phyloP scores from a whole-genome alignment of 345 rosid genomes.

The Arabis alpina region DNA sequence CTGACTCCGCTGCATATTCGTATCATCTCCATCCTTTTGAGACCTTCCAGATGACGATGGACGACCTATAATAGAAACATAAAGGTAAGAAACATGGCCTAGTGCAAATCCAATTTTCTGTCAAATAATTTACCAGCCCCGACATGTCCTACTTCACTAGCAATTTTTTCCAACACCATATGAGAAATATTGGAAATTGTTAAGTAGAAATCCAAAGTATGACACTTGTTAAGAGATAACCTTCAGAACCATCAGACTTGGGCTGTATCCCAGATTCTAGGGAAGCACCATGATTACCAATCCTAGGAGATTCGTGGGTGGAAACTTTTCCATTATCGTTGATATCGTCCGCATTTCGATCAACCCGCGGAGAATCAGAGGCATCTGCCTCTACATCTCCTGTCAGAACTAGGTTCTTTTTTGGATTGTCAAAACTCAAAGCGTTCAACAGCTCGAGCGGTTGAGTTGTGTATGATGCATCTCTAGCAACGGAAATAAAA shows the following conservation, averaged over 20 bases:
- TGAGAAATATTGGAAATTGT: background rate
- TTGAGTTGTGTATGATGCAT: slow-evolving; percentile 95
- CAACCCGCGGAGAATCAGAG: slow-evolving; percentile 47
- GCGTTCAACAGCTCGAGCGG: slow-evolving; percentile 95
- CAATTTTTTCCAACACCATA: background rate
- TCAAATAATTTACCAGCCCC: background rate
- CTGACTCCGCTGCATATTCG: slow-evolving; percentile 66
- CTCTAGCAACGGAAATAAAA: slow-evolving; percentile 54
- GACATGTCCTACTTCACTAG: slow-evolving; percentile 5
- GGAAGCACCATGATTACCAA: slow-evolving; percentile 46
- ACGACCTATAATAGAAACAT: slow-evolving; percentile 55
- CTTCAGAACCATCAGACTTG: slow-evolving; percentile 69
- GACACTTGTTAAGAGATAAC: slow-evolving; percentile 42
- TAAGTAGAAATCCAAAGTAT: slow-evolving; percentile 12
- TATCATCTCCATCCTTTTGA: slow-evolving; percentile 62
- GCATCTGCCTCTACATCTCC: slow-evolving; percentile 53
- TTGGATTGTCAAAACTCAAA: slow-evolving; percentile 61
- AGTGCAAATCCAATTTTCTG: slow-evolving; percentile 7
- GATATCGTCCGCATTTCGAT: slow-evolving; percentile 35
- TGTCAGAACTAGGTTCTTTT: slow-evolving; percentile 43
- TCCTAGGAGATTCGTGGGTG: slow-evolving; percentile 45
- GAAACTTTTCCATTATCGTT: slow-evolving; percentile 46
- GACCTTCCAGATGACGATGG: slow-evolving; percentile 84
- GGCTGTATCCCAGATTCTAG: slow-evolving; percentile 44
- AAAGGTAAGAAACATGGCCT: slow-evolving; percentile 20